Percentiles rank a stretch among this genome's conserved stretches.
Evolutionary conservation across 2,329 filamentous ascomycete genomes (phyloP).

Genomic region (Colletotrichum plurivorum): DNA sequence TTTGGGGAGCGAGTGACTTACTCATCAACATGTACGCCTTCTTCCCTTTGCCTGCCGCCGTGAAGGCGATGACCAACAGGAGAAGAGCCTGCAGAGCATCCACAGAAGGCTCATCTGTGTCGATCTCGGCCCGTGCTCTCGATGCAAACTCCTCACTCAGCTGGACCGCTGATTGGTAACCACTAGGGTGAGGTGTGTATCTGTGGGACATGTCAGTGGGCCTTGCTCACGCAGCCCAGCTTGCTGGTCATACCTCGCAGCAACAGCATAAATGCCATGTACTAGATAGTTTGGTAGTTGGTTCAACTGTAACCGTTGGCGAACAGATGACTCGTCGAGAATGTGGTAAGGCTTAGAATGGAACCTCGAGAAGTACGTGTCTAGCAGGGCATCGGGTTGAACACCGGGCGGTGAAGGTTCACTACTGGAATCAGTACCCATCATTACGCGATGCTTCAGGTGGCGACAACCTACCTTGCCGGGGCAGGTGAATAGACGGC

Average conservation of each 20-base stretch:
- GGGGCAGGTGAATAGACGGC: slow-evolving; percentile 60
- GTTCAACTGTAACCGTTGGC: slow-evolving; percentile 79
- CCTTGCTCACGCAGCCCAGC: no score
- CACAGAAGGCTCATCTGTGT: slow-evolving; percentile 85
- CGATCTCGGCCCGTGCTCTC: slow-evolving; percentile 78
- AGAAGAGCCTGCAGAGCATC: slow-evolving; percentile 83
- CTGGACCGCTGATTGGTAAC: slow-evolving; percentile 76
- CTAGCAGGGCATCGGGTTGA: slow-evolving; percentile 75
- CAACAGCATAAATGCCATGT: slow-evolving; percentile 73
- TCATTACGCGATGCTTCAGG: not conserved
- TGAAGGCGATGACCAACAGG: slow-evolving; percentile 81
- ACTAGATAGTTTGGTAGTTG: slow-evolving; percentile 72
- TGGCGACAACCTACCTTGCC: slow-evolving; percentile 49
- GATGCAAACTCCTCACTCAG: slow-evolving; percentile 80
- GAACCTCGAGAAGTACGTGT: slow-evolving; percentile 84
- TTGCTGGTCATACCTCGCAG: slow-evolving; percentile 66
- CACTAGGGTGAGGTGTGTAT: slow-evolving; percentile 77
- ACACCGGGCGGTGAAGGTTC: slow-evolving; percentile 61
- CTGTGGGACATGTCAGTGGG: slow-evolving; percentile 57
- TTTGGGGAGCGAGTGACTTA: slow-evolving; percentile 55
- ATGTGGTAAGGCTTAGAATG: slow-evolving; percentile 89
- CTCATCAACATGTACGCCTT: slow-evolving; percentile 90
- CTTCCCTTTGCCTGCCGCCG: slow-evolving; percentile 83
- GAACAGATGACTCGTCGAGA: slow-evolving; percentile 81
- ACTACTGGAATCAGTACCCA: slow-evolving; percentile 48